phyloP scores from a whole-genome alignment of 495 filamentous ascomycete genomes.

The Trichoderma virens region DNA sequence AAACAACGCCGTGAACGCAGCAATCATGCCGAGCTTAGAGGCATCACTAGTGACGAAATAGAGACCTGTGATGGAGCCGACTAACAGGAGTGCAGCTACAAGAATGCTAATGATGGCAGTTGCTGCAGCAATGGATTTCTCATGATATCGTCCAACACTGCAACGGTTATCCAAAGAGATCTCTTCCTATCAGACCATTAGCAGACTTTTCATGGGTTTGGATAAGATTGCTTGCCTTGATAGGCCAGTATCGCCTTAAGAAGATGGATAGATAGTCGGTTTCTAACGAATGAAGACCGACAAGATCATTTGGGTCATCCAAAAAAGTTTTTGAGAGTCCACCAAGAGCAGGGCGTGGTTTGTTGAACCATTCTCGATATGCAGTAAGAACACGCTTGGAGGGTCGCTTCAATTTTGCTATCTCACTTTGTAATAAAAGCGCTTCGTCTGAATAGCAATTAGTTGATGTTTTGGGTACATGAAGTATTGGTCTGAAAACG shows the following conservation, averaged over 20 bases:
- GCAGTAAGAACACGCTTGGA: slow-evolving; percentile 10
- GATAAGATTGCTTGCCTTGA: background rate
- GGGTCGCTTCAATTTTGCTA: slow-evolving; percentile 12
- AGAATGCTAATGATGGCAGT: slow-evolving; percentile 12
- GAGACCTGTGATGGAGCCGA: slow-evolving; percentile 14
- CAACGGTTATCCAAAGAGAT: background rate
- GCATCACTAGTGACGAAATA: slow-evolving; percentile 9
- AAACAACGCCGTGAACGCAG: slow-evolving; percentile 13
- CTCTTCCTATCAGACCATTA: slow-evolving; percentile 3
- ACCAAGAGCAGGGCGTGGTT: slow-evolving; percentile 9
- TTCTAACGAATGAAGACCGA: slow-evolving; percentile 11
- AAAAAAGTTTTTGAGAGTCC: slow-evolving; percentile 12
- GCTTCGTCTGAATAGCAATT: slow-evolving; percentile 14
- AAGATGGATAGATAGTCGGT: slow-evolving; percentile 4
- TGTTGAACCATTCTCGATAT: slow-evolving; percentile 9
- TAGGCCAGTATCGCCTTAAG: slow-evolving; percentile 9
- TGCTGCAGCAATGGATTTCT: slow-evolving; percentile 1
- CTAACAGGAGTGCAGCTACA: slow-evolving; percentile 11
- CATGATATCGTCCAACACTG: slow-evolving; percentile 12
- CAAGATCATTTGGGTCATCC: slow-evolving; percentile 11
- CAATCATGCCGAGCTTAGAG: slow-evolving; percentile 12
- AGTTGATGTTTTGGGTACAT: background rate
- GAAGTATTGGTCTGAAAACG: background rate
- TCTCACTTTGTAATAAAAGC: slow-evolving; percentile 14
- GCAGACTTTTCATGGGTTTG: background rate